Evolutionary conservation across 257 asterid species (phyloP).

Genomic region (Solanum dulcamara): DNA sequence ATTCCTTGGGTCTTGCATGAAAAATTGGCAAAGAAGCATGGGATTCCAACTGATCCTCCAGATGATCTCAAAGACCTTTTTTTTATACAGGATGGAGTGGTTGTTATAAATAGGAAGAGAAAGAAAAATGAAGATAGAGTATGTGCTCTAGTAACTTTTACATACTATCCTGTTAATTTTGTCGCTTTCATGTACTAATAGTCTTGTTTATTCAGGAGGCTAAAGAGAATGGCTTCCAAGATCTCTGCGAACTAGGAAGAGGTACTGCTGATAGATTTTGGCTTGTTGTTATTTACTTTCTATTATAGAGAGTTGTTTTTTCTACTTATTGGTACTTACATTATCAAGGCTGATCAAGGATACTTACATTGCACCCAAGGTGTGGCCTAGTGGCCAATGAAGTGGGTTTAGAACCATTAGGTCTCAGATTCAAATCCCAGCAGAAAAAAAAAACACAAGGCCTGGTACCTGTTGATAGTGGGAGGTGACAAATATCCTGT

Average conservation of each 20-base stretch:
- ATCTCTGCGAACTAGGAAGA: background rate
- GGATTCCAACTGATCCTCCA: constrained; percentile 61
- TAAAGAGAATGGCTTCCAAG: constrained; percentile 22
- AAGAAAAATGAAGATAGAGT: constrained; percentile 51
- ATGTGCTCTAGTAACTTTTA: constrained; percentile 34
- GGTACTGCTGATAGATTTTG: constrained; percentile 28
- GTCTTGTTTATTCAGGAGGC: constrained; percentile 22
- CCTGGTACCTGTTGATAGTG: background rate
- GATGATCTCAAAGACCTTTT: constrained; percentile 33
- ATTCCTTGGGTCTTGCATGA: constrained; percentile 93
- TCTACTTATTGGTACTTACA: background rate
- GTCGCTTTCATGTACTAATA: constrained; percentile 1
- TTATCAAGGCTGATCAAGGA: background rate
- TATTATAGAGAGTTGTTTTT: background rate
- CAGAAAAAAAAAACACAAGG: background rate
- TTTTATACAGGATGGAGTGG: constrained; percentile 54
- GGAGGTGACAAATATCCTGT: background rate
- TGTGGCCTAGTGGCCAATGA: background rate
- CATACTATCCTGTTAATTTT: background rate
- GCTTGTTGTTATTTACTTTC: background rate
- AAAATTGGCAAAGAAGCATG: constrained; percentile 61
- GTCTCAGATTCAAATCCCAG: background rate
- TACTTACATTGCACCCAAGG: background rate
- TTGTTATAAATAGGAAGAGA: constrained; percentile 60
- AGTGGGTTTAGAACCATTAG: background rate